A percentile compares a stretch with the other conserved stretches of the same genome.
Conservation (phyloP, 2,329 filamentous ascomycete genomes). For the Exophiala viscosa region DNA sequence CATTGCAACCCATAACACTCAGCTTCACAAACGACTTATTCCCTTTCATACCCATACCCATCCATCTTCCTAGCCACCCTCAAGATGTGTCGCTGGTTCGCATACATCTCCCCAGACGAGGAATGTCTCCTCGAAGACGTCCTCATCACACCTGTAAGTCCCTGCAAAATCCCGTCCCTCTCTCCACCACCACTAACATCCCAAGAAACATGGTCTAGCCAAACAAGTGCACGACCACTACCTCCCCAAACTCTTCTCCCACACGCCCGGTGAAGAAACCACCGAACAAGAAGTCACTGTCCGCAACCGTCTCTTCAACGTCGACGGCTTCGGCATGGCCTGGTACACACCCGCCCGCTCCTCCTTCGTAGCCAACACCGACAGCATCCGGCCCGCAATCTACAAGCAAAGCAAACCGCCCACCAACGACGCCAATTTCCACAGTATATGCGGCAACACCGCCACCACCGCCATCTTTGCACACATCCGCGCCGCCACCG, state of each 20-base stretch:
- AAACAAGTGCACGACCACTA: constrained; percentile 53
- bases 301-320: constrained; percentile 53
- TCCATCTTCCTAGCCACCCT: not conserved
- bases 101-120: constrained; percentile 52
- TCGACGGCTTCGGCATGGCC: constrained; percentile 54
- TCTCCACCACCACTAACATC: not conserved
- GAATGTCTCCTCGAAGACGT: constrained; percentile 55
- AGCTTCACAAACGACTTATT: not conserved
- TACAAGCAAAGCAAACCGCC: constrained; percentile 54
- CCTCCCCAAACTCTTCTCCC: constrained; percentile 50
- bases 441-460: constrained; percentile 50
- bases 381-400: constrained; percentile 39
- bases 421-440: constrained; percentile 53
- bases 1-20: not conserved
- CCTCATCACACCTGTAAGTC: constrained; percentile 42
- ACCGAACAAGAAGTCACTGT: constrained; percentile 39
- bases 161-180: not conserved
- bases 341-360: constrained; percentile 51
- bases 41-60: no score
- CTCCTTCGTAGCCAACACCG: constrained; percentile 32
- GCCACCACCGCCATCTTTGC: constrained; percentile 50
- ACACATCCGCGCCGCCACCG: constrained; percentile 52
- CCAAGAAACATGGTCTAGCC: constrained; percentile 37
- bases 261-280: constrained; percentile 39
- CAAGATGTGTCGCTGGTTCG: constrained; percentile 53